Base-by-base conservation (phyloP, 345 rosid genomes). In the Gossypium ekmanianum region DNA sequence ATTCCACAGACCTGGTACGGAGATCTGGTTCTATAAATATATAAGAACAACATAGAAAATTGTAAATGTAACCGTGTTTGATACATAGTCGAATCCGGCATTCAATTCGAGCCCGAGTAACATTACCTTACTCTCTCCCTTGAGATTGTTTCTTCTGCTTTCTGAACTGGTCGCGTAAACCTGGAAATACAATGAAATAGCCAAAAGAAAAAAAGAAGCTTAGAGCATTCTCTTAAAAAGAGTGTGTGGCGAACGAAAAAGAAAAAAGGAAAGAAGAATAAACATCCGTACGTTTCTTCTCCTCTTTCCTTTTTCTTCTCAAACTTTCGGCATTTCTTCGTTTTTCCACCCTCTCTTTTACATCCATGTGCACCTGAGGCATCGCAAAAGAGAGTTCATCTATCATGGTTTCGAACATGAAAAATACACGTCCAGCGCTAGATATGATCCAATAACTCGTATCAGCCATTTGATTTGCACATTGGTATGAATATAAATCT, bases 101-200 rank as follows among this genome's bases (percentile, higher is more conserved):
- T 26, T 59, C 63, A 11, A 0, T 11, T 14, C 34, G 9, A 59
- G 34, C 6, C 39, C 17, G 2, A 59, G 17, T 4, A 24, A 59
- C 39, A 10, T 58, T 24, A 59, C 14, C 72, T 48, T 50, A 59
- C 63, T 59, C 17, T 47, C 50, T 56, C 56, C 74, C 81, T 78
- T 80, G 80, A 5, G 63, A 52, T 80, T 43, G 74, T 74, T 83
- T 89, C 88, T 84, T 90, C 84, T 87, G 89, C 56, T 87, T 85
- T 79, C 97, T 88, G 44, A 90, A 84, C 71, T 95, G 96, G 72
- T 91, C 94, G 9, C 85, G 94, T 45, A 87, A 76, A 81, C 92
- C 99, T 95, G 90, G 62, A 48, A 79, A 24, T 5, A 34, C 41
- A 34, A 26, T 20, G 24, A 24, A 48, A 78, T 8, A 14, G 5